These are phyloP conservation scores for Pichia sp. DNA, from an alignment of 1,139 yeast species.

Conservation along the genomic window DNA sequence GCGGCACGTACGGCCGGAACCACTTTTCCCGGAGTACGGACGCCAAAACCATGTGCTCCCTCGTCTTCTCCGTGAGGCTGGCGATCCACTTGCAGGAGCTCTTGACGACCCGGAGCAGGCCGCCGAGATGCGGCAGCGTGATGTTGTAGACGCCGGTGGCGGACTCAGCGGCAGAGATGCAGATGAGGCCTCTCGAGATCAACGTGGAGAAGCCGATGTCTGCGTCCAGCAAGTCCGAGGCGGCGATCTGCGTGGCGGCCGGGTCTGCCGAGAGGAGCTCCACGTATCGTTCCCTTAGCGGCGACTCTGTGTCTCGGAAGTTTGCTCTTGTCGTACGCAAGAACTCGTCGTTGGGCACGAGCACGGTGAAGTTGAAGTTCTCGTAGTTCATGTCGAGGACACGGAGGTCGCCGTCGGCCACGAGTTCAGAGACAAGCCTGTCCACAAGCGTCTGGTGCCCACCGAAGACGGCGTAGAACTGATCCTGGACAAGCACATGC, in stretches of 20 bases:
- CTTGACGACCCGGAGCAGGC: slow-evolving; percentile 44
- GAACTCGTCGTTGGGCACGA: slow-evolving; percentile 35
- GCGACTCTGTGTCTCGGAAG: background rate
- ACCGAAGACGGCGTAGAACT: slow-evolving; percentile 28
- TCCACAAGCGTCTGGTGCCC: slow-evolving; percentile 42
- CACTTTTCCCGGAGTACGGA: slow-evolving; percentile 8
- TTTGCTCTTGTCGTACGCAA: slow-evolving; percentile 22
- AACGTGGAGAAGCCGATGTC: slow-evolving; percentile 3
- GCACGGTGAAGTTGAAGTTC: slow-evolving; percentile 34
- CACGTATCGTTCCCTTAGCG: background rate
- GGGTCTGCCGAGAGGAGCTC: background rate
- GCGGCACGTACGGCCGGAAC: slow-evolving; percentile 6
- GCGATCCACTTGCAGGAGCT: slow-evolving; percentile 30
- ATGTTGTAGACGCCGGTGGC: slow-evolving; percentile 37
- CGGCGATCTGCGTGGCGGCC: slow-evolving; percentile 1
- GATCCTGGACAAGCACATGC: slow-evolving; percentile 30
- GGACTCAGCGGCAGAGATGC: slow-evolving; percentile 6
- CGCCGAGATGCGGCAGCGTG: slow-evolving; percentile 61
- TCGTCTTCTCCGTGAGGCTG: slow-evolving; percentile 3
- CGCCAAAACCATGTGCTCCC: slow-evolving; percentile 8
- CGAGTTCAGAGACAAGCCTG: slow-evolving; percentile 33
- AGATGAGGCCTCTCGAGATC: slow-evolving; percentile 9
- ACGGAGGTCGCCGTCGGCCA: slow-evolving; percentile 31
- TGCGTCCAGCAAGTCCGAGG: background rate
- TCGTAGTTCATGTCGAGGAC: slow-evolving; percentile 34